These are phyloP conservation scores for Hamigera avellanea DNA, from an alignment of 495 filamentous ascomycete species.

Conservation along the genomic window DNA sequence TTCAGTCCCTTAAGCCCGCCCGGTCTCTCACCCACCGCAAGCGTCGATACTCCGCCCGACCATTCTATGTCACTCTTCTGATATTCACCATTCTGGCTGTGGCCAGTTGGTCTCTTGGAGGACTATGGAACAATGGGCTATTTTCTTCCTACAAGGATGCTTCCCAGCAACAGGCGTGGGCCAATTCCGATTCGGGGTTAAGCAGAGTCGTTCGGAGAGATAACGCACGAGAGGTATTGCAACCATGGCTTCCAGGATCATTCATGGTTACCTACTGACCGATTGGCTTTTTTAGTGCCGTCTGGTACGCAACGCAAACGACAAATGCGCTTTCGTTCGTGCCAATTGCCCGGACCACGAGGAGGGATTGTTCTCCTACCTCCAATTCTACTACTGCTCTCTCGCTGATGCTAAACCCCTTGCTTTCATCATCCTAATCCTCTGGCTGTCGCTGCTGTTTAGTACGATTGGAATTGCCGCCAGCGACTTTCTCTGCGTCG, in stretches of 20 bases:
- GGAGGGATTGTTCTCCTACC: slow-evolving; percentile 79
- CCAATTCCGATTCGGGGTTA: too few relatives aligned
- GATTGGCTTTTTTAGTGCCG: slow-evolving; percentile 47
- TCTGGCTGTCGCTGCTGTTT: slow-evolving; percentile 88
- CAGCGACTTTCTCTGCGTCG: slow-evolving; percentile 95
- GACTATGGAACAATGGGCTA: slow-evolving; percentile 1
- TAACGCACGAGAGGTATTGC: too few relatives aligned
- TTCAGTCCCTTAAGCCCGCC: slow-evolving; percentile 12
- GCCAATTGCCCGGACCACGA: slow-evolving; percentile 80
- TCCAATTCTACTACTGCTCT: slow-evolving; percentile 84
- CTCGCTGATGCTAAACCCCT: slow-evolving; percentile 57
- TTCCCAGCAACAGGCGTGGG: too few relatives aligned
- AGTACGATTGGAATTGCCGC: slow-evolving; percentile 98
- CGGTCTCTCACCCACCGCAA: slow-evolving; percentile 14
- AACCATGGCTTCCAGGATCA: too few relatives aligned
- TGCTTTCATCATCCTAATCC: slow-evolving; percentile 62
- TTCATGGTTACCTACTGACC: background rate
- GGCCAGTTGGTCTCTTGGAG: slow-evolving; percentile 13
- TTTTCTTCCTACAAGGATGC: background rate
- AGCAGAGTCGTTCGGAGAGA: too few relatives aligned
- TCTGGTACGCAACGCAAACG: slow-evolving; percentile 57
- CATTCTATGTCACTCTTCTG: slow-evolving; percentile 24
- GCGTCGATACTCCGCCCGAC: slow-evolving; percentile 24
- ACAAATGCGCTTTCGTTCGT: slow-evolving; percentile 81
- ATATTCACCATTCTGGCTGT: slow-evolving; percentile 17